Evolutionary conservation across 1,284 basidiomycete genomes (phyloP), one percentile per base, ranked within the genome.

Genomic region (Volvariella volvacea): DNA sequence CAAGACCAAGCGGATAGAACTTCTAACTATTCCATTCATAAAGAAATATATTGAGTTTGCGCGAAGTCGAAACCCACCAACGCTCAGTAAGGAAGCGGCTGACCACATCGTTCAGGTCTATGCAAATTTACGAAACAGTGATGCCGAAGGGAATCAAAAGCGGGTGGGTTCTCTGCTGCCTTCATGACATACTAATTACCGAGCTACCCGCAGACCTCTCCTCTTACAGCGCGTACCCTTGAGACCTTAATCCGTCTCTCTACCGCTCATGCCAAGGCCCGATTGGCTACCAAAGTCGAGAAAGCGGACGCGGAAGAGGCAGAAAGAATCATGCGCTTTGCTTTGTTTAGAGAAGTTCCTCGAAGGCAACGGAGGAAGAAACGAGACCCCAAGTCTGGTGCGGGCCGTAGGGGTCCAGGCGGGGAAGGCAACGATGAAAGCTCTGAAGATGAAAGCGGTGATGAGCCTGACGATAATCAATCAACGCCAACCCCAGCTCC

Each of bases 21-120:
- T 99, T 30, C 74, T 99, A 38, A 92, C 85, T 51, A 92, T 97
- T 49, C 71, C 84, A 3, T 99, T 99, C 60, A 83, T 99, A 61
- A 99, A 99, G 67, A 99, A 98, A 68, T 99, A 96, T 62, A 89
- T 99, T 45, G 95, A 99, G 66, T 98, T 98, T 61, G 89, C 96
- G 43, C 99, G 98, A 69, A 88, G 78, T 64, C 83, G 86, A 54
- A 76, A 83, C 40, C 76, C 88, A 54, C 96, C 96, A 1, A 80
- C 78, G 21, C 70, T 99, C 48, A 94, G 92, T 2, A 88, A 93
- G 62, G 92, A 88, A 16, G 96, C 96, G 1, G 91, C 94, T 44
- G 93, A 98, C 61, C 83, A 87, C 66, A 98, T 99, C 52, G 88
- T 94, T 39, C 82, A 88, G 41, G 91, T 94, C 25, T 99, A 99